Conservation (phyloP, 2,329 filamentous ascomycete genomes). For the Mycosphaerella sp. region DNA sequence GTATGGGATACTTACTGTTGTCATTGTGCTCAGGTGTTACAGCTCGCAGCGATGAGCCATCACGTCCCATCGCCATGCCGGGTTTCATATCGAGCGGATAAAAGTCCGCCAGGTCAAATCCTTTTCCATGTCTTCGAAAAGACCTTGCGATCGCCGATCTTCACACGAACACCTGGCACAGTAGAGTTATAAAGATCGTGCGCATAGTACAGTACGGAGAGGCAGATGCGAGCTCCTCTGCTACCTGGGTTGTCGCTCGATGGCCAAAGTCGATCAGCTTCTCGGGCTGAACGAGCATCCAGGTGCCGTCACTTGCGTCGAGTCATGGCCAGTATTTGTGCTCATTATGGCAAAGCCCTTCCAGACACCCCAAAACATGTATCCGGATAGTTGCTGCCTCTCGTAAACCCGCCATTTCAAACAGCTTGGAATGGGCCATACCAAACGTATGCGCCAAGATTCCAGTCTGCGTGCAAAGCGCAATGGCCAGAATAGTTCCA, state of each 20-base stretch:
- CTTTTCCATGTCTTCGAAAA: not conserved
- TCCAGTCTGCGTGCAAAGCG: no score
- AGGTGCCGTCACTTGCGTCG: constrained; percentile 26
- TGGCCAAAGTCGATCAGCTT: constrained; percentile 34
- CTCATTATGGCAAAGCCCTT: constrained; percentile 41
- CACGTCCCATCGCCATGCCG: constrained; percentile 29
- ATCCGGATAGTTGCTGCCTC: constrained; percentile 38
- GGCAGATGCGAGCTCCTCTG: constrained; percentile 27
- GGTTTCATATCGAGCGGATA: constrained; percentile 38
- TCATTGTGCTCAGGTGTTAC: no score
- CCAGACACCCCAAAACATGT: constrained; percentile 34
- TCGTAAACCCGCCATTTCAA: no score
- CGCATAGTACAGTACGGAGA: constrained; percentile 35
- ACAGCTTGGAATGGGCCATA: no score
- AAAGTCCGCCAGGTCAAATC: constrained; percentile 27
- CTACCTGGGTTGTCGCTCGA: constrained; percentile 45
- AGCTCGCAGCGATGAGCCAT: no score
- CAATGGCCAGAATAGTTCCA: no score
- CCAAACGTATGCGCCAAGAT: no score
- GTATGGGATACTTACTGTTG: no score
- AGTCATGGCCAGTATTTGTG: constrained; percentile 39
- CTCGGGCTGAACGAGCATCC: constrained; percentile 35
- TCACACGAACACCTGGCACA: constrained; percentile 37
- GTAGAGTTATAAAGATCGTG: constrained; percentile 34
- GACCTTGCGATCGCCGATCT: no score